Evolutionary conservation across 495 filamentous ascomycete genomes (phyloP), one percentile per base, ranked within the genome.

Genomic region (Daldinia bambusicola): DNA sequence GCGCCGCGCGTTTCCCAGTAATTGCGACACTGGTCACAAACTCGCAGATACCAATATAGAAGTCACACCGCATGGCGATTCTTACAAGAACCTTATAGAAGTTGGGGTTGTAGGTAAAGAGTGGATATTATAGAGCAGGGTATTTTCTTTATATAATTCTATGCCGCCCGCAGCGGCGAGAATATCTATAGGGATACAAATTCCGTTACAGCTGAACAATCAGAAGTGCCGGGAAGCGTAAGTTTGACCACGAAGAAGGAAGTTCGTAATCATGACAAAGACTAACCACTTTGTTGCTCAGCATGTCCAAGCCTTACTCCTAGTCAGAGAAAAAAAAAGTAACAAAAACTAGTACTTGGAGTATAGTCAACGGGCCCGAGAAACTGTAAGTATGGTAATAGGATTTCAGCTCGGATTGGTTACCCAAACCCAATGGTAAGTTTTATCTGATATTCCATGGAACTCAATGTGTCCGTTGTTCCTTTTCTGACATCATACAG

Each of bases 1-100:
- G n/a, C 40, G 32, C 53, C 52, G 65, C 41, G 34, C 38, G 65
- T 68, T 61, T 68, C 57, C 48, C 45, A 31, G 52, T 58, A 26
- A 69, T 60, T 69, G 61, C 61, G 60, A 69, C 34, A 41, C 53
- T 63, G 37, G 59, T 36, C 60, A 38, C 34, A 45, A 53, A 59
- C 18, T 40, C 32, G 40, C 37, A 51, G 31, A 58, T 30, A 66
- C 53, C 2, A 30, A 58, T 58, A 38, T 52, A 31, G 53, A 40
- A 52, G 32, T 59, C 22, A 22, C 26, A 59, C 55, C 18, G 37
- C 63, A 66, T 55, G 38, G 50, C 20, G 31, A 43, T 53, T 32
- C 50, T 53, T 53, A 53, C n/a, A 53, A 30, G 32, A 14, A 14
- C 16, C 4, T 14, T 32, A 32, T 53, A 32, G 30, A 32, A 10